Percentiles rank a stretch among this genome's conserved stretches.
Evolutionary conservation across 345 rosid species (phyloP).

Genomic region (Mallotus nudiflorus): DNA sequence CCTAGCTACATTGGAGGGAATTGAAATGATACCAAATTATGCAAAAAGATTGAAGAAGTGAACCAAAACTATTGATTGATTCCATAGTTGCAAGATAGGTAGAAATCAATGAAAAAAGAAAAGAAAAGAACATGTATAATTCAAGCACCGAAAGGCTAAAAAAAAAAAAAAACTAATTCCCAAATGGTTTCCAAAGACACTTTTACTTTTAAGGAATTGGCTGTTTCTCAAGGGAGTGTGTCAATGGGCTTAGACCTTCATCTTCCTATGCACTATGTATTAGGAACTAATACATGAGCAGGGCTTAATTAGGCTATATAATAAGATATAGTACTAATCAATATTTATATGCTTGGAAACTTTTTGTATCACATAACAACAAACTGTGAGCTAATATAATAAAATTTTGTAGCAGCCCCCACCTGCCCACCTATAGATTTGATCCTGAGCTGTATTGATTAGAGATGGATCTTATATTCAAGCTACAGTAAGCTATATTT

Average conservation of each 20-base stretch:
- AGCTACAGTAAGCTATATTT: neutral
- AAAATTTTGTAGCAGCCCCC: neutral
- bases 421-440: neutral
- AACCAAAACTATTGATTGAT: slow-evolving; percentile 13
- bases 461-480: neutral
- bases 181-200: slow-evolving; percentile 44
- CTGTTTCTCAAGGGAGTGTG: neutral
- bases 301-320: neutral
- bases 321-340: neutral
- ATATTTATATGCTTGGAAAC: slow-evolving; percentile 3
- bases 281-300: neutral
- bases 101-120: slow-evolving; percentile 21
- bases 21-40: slow-evolving; percentile 3
- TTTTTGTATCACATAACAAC: neutral
- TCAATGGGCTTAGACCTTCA: neutral
- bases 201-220: slow-evolving; percentile 24
- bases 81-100: slow-evolving; percentile 16
- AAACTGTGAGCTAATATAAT: neutral
- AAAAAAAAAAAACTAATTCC: slow-evolving; percentile 29
- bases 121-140: slow-evolving; percentile 36
- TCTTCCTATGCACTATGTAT: neutral
- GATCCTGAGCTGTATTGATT: neutral
- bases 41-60: slow-evolving; percentile 26
- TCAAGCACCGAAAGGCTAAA: slow-evolving; percentile 68
- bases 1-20: slow-evolving; percentile 8